These are phyloP conservation scores for Aphanomyces stellatus DNA, from an alignment of 352 stramenopile genomes.

Conservation along the genomic window DNA sequence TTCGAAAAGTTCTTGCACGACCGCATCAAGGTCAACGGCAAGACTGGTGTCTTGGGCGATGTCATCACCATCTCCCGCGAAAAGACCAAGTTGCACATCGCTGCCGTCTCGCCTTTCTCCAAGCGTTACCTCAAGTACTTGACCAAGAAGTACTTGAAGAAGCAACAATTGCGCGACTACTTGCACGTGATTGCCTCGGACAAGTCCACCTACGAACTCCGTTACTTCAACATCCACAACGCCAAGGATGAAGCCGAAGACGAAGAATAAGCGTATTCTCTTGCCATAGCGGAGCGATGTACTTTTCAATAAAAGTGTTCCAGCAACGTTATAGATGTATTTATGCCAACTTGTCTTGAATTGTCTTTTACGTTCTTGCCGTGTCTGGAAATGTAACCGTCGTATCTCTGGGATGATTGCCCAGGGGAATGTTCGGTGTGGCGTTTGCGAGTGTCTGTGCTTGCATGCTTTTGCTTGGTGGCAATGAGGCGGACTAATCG, in stretches of 20 bases:
- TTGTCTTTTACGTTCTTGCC: too few species aligned
- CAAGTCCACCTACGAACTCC: constrained; percentile 98
- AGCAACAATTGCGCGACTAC: constrained; percentile 99
- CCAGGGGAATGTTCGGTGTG: too few species aligned
- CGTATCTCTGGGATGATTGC: too few species aligned
- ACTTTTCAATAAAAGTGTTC: constrained; percentile 5
- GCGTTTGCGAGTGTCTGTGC: too few species aligned
- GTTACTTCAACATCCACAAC: constrained; percentile 98
- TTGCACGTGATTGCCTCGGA: constrained; percentile 97
- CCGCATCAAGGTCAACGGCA: constrained; percentile 98
- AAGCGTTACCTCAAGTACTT: constrained; percentile 99
- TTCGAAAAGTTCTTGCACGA: constrained; percentile 99
- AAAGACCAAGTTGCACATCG: constrained; percentile 96
- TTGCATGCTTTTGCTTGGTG: too few species aligned
- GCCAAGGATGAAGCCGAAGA: constrained; percentile 54
- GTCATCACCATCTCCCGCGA: constrained; percentile 94
- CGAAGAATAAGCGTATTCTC: constrained; percentile 59
- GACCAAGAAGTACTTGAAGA: constrained; percentile 99
- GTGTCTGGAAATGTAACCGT: too few species aligned
- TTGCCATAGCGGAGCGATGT: neutral
- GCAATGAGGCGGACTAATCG: too few species aligned
- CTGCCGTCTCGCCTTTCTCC: constrained; percentile 91
- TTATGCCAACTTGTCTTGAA: neutral
- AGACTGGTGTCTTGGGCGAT: constrained; percentile 94
- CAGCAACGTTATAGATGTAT: constrained; percentile 3